phyloP scores from a whole-genome alignment of 345 rosid species.

The Gossypium australe region DNA sequence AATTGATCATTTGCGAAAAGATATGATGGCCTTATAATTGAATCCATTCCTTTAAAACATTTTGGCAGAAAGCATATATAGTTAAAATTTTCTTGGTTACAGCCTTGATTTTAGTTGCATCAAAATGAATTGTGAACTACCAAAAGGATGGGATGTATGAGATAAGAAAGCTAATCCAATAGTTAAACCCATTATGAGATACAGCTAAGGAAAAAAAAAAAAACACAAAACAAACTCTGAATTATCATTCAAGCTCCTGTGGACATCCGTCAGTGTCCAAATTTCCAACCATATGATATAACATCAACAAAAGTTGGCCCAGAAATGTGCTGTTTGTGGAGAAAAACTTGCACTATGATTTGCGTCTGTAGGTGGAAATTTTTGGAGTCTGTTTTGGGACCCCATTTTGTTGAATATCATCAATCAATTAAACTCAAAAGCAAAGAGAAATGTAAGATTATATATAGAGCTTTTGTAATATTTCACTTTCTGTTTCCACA shows the following conservation, averaged over 20 bases:
- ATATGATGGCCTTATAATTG: not conserved
- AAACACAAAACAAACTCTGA: not conserved
- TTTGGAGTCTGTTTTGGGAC: conserved; percentile 20
- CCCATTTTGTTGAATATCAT: conserved; percentile 3
- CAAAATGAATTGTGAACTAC: not conserved
- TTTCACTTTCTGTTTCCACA: conserved; percentile 22
- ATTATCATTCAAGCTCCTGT: conserved; percentile 9
- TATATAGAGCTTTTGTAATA: not conserved
- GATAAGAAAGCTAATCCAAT: conserved; percentile 7
- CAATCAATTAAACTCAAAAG: conserved; percentile 14
- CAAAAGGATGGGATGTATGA: not conserved
- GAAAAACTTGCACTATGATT: conserved; percentile 6
- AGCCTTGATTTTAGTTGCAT: not conserved
- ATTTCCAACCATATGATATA: conserved; percentile 24
- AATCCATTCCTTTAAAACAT: not conserved
- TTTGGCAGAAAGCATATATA: not conserved
- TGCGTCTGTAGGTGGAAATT: conserved; percentile 11
- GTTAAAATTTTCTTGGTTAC: not conserved
- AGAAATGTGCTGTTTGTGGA: conserved; percentile 20
- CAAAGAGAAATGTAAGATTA: conserved; percentile 11
- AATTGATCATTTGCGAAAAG: not conserved
- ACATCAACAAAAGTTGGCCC: conserved; percentile 26
- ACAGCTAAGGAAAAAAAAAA: conserved; percentile 29
- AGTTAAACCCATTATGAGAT: conserved; percentile 22
- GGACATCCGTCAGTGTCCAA: conserved; percentile 16